Base-by-base conservation (phyloP, 257 asterid genomes). In the Petrea volubilis region DNA sequence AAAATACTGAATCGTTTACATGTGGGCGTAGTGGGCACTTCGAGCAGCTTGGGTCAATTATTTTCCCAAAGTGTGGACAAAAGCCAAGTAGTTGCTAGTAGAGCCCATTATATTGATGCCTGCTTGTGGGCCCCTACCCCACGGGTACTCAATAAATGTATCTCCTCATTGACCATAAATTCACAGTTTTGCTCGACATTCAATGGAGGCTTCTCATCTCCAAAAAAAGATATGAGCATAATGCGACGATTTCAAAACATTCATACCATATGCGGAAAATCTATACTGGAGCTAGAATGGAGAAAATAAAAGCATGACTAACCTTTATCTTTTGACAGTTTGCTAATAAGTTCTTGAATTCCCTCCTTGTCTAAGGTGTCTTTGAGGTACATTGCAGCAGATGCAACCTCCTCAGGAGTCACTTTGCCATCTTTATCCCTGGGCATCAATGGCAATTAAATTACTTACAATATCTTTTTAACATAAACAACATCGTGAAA, bases 351-450 rank as follows among this genome's bases (percentile, higher is more conserved):
- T 79, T 94, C 93, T 71, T 91, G 93, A 73, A 94, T 84, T 72
- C 99, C 99, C 74, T 85, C 97, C 85, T 88, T 91, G 70, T 81
- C 97, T 78, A 91, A 80, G 78, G 97, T 91, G 84, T 92, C 99
- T 78, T 91, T 94, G 74, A 94, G 91, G 87, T 91, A 91, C 46
- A 73, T 77, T 70, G 97, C 97, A 69, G 97, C 99, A 68, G 99
- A 86, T 34, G 93, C 97, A 66, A 94, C 99, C 87, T 94, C 99
- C 79, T 94, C 99, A 0, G 97, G 83, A 57, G 97, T 91, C 80
- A 94, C 99, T 87, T 89, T 94, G 71, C 99, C 99, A 41, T 94
- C 99, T 79, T 83, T 81, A 87, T 94, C 99, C 87, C 97, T 91
- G 78, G 38, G 47, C 41, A 67, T 31, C 43, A 53, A 74, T 8